phyloP scores from a whole-genome alignment of 1,284 basidiomycete species.

The Inonotus hispidus region DNA sequence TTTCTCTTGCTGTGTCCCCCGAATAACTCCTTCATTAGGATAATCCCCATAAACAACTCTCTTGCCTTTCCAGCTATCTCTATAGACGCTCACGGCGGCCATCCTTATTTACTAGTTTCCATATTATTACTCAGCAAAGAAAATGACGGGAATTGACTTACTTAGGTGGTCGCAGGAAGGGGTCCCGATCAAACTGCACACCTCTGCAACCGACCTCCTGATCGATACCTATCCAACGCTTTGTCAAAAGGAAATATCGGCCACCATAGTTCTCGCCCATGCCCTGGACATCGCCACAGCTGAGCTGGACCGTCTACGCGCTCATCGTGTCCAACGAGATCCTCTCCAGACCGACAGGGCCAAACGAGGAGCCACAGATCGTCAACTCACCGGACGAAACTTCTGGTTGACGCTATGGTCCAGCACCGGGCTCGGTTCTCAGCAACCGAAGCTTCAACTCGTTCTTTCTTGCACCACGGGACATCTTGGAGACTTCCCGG shows the following conservation, averaged over 20 bases:
- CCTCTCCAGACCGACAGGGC: background rate
- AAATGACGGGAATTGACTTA: conserved; percentile 3
- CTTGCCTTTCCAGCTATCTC: background rate
- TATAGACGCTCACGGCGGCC: background rate
- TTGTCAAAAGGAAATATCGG: conserved; percentile 38
- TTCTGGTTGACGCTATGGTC: conserved; percentile 53
- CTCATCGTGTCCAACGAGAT: conserved; percentile 28
- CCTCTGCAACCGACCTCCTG: conserved; percentile 6
- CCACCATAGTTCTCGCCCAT: conserved; percentile 48
- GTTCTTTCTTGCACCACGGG: conserved; percentile 43
- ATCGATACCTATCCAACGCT: conserved; percentile 25
- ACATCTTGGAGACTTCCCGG: conserved; percentile 42
- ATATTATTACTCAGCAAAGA: conserved; percentile 1
- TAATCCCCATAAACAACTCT: background rate
- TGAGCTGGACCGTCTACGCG: conserved; percentile 34
- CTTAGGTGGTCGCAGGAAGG: background rate
- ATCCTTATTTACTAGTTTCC: background rate
- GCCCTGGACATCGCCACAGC: conserved; percentile 39
- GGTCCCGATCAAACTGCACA: conserved; percentile 1
- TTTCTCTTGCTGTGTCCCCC: background rate
- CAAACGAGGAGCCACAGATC: conserved; percentile 14
- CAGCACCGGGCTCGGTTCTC: conserved; percentile 24
- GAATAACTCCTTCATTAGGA: background rate
- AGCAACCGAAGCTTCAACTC: conserved; percentile 36
- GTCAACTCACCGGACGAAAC: conserved; percentile 21